Evolutionary conservation across 495 filamentous ascomycete genomes (phyloP).

Genomic region (Xylaria acuta): DNA sequence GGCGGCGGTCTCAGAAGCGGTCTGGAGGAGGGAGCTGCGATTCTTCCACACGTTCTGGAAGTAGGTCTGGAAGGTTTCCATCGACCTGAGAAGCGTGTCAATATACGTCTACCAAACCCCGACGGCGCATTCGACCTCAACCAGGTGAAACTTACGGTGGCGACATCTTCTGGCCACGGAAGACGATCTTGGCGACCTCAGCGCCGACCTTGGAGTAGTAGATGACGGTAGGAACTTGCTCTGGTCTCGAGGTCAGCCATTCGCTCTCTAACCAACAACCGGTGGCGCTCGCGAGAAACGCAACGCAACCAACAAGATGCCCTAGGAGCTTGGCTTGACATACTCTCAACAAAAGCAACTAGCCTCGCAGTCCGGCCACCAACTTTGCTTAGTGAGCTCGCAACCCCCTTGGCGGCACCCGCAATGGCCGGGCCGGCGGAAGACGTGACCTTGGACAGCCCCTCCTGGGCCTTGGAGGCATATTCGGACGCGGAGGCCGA

Average conservation of each 20-base stretch:
- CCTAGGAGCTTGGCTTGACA: slow-evolving; percentile 46
- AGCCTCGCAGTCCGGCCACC: slow-evolving; percentile 85
- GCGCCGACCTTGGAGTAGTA: slow-evolving; percentile 91
- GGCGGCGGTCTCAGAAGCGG: slow-evolving; percentile 42
- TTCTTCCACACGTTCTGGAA: slow-evolving; percentile 78
- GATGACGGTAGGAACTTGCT: slow-evolving; percentile 80
- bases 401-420: slow-evolving; percentile 68
- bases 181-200: slow-evolving; percentile 86
- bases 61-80: slow-evolving; percentile 85
- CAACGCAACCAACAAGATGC: background rate
- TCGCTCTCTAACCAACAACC: background rate
- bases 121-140: background rate
- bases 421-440: slow-evolving; percentile 79
- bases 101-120: background rate
- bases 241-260: slow-evolving; percentile 52
- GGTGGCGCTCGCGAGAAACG: background rate
- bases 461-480: slow-evolving; percentile 80
- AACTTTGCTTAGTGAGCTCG: slow-evolving; percentile 72
- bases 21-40: slow-evolving; percentile 58
- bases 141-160: slow-evolving; percentile 76
- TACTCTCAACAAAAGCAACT: slow-evolving; percentile 86
- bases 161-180: slow-evolving; percentile 86
- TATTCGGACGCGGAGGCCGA: slow-evolving; percentile 67
- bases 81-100: slow-evolving; percentile 59
- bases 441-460: slow-evolving; percentile 81